Percentiles rank a stretch among this genome's conserved stretches.
Conservation (phyloP, 139 green algal genomes). For the Klebsormidium nitens region DNA sequence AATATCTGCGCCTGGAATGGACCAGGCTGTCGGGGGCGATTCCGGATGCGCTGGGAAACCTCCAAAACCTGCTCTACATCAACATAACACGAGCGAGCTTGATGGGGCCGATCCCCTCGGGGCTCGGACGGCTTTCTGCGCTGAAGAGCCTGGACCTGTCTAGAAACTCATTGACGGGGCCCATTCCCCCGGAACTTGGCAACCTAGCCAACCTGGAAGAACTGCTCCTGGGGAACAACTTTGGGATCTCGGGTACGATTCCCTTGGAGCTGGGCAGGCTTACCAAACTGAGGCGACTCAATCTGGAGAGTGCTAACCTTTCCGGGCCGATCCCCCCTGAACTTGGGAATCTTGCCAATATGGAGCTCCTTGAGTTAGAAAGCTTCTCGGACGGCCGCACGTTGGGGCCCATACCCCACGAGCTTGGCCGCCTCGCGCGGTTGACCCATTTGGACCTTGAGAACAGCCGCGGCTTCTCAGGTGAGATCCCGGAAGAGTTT, state of each 20-base stretch:
- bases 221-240: background rate
- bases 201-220: background rate
- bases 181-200: background rate
- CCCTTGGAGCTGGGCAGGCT: background rate
- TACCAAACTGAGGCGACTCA: background rate
- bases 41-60: background rate
- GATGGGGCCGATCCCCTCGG: background rate
- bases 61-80: no score
- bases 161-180: background rate
- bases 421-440: background rate
- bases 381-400: background rate
- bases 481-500: conserved; percentile 6
- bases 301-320: background rate
- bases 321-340: background rate
- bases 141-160: background rate
- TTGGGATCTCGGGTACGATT: background rate
- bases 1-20: background rate
- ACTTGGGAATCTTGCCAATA: background rate
- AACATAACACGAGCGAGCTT: background rate
- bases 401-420: conserved; percentile 5
- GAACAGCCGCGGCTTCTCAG: background rate
- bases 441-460: background rate
- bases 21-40: background rate
- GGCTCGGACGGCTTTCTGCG: background rate
- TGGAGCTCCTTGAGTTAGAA: background rate